Evolutionary conservation across 495 filamentous ascomycete genomes (phyloP).

Genomic region (Daldinia caldariorum): DNA sequence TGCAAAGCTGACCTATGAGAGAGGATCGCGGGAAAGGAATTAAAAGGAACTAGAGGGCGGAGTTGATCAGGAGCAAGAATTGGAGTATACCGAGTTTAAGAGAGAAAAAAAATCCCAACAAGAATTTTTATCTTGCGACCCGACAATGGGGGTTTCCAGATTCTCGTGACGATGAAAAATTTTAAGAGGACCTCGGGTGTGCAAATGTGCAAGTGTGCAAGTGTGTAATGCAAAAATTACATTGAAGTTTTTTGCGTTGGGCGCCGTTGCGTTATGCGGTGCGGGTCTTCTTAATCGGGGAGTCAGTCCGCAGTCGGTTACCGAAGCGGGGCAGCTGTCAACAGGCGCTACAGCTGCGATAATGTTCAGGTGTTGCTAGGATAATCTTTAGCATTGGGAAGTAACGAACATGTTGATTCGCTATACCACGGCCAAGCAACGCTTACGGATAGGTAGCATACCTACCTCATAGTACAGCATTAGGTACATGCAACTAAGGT

Average conservation of each 20-base stretch:
- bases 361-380: neutral
- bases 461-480: no score
- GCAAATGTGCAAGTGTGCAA: conserved; percentile 23
- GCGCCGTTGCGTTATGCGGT: conserved; percentile 41
- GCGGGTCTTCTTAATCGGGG: conserved; percentile 24
- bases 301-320: neutral
- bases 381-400: neutral
- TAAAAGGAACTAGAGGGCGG: conserved; percentile 24
- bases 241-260: conserved; percentile 43
- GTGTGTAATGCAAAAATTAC: neutral
- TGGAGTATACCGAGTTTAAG: conserved; percentile 10
- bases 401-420: conserved; percentile 15
- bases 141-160: conserved; percentile 19
- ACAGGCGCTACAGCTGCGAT: neutral
- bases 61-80: conserved; percentile 11
- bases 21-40: conserved; percentile 22
- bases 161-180: conserved; percentile 25
- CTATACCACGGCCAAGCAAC: conserved; percentile 12
- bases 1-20: conserved; percentile 16
- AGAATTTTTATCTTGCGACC: conserved; percentile 19
- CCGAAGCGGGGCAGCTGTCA: conserved; percentile 10
- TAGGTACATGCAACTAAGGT: conserved; percentile 4
- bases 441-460: neutral
- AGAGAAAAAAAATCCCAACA: neutral
- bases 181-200: conserved; percentile 25